Base-by-base conservation (phyloP, 2,329 filamentous ascomycete genomes). In the Microsporum ferrugineum region DNA sequence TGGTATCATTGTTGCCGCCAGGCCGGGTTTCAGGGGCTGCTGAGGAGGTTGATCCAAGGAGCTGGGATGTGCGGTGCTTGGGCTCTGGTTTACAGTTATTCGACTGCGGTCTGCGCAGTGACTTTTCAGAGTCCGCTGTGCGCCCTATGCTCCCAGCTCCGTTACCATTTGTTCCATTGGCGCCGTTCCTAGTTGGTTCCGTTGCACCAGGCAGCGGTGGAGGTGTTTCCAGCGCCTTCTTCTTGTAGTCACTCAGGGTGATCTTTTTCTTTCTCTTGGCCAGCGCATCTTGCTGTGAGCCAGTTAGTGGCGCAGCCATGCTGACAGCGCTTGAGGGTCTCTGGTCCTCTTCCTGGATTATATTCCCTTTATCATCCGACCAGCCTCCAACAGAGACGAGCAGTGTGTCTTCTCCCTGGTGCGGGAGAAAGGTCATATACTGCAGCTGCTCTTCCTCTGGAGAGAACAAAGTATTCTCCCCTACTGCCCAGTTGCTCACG, bases 361-460 rank as follows among this genome's bases (percentile, higher is more conserved):
- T 76, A 72, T 71, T 75, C 63, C 76, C 77, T 61, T 75, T 71
- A 58, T 75, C 75, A 69, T 80, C 77, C 56, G 80, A 78, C 73
- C 81, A 80, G 65, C 81, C 80, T 59, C 81, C 80, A 62, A 80
- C 79, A 8, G 77, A 77, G 64, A 79, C 73, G 58, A 82, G 70
- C 61, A 79, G 73, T 47, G 76, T 78, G 65, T 82, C 78, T 62
- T 79, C 78, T 38, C 78, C 78, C 67, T 84, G 80, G 69, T 83
- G 82, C 61, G 79, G 81, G 60, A 82, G 72, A 65, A 83, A 85
- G 61, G 82, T 85, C 75, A 83, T 77, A 70, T 86, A 86, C 68
- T 86, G 84, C 59, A 84, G 74, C 66, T 79, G 75, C 66, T 84
- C 78, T 70, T 86, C 84, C 64, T 79, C 74, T 17, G 71, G 71